phyloP scores from a whole-genome alignment of 2,329 filamentous ascomycete genomes.

The Fusarium papillatum region DNA sequence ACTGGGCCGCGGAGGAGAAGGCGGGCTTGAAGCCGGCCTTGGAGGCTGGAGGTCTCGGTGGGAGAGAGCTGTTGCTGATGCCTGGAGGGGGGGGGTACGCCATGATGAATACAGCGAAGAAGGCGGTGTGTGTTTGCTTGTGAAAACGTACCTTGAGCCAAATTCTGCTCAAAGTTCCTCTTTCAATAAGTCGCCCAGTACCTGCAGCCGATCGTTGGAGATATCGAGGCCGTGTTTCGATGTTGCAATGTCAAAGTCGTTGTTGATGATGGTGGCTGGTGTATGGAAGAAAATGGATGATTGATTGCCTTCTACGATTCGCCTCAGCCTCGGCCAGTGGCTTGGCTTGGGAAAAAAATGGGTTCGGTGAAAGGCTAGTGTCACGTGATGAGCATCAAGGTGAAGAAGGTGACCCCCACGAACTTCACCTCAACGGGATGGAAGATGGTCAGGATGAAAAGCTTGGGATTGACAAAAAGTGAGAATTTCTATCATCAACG shows the following conservation, averaged over 20 bases:
- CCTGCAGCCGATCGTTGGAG: slow-evolving; percentile 3
- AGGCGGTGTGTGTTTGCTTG: slow-evolving; percentile 42
- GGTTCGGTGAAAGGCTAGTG: slow-evolving; percentile 19
- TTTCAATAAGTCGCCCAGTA: slow-evolving; percentile 24
- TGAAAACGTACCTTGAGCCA: slow-evolving; percentile 66
- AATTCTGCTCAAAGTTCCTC: slow-evolving; percentile 52
- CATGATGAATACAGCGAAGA: slow-evolving; percentile 75
- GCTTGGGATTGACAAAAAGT: background rate
- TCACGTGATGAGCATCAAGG: slow-evolving; percentile 9
- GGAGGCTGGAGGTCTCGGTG: slow-evolving; percentile 80
- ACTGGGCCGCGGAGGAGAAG: slow-evolving; percentile 57
- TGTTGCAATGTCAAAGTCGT: slow-evolving; percentile 13
- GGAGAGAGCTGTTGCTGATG: slow-evolving; percentile 67
- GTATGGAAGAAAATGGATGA: slow-evolving; percentile 32
- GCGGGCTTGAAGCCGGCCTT: slow-evolving; percentile 61
- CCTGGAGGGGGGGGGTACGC: slow-evolving; percentile 91
- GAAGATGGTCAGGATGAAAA: background rate
- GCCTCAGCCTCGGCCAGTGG: slow-evolving; percentile 34
- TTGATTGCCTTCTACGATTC: slow-evolving; percentile 20
- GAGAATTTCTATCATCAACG: background rate
- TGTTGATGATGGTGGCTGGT: slow-evolving; percentile 16
- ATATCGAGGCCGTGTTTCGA: slow-evolving; percentile 8
- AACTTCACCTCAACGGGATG: slow-evolving; percentile 4
- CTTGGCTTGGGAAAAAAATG: slow-evolving; percentile 7
- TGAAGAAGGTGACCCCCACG: slow-evolving; percentile 10